Base-by-base conservation (phyloP, 441 rosid genomes). In the Populus hybrid region DNA sequence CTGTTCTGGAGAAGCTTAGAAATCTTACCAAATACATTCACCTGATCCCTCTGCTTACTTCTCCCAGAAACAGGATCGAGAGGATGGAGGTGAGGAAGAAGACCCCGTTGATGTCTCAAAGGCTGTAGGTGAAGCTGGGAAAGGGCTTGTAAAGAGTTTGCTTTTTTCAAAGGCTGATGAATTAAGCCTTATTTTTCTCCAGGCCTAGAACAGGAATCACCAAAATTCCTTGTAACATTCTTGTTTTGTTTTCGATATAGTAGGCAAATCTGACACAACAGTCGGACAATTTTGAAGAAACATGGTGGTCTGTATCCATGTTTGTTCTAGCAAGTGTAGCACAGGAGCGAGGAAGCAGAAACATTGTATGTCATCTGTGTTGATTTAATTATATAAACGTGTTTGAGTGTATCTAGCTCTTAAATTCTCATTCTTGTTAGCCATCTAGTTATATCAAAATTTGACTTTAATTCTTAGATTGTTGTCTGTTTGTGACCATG, bases 131-230 rank as follows among this genome's bases (percentile, higher is more conserved):
- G 90, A 94, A 83, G 79, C 84, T 68, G 99, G 99, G 80, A 91
- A 91, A 87, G 99, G 99, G 70, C 83, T 95, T 38, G 94, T 92
- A 74, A 86, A 90, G 77, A 90, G 92, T 74, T 79, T 91, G 61
- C 82, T 90, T 79, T 77, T 87, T 78, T 72, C 94, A 92, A 65
- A 88, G 82, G 86, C 70, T 83, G 59, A 24, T 50, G 50, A 85
- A 64, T 46, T 82, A 77, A 78, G 38, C n/a, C 50, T 9, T 57
- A 8, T 5, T 57, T 34, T 53, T 34, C 28, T 34, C 10, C 2
- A 14, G 70, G 18, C 61, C 36, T 8, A n/a, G 28, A 11, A 38
- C 42, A 18, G 75, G 71, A 9, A 50, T 72, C 32, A 9, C n/a
- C 34, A 21, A 72, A 40, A 12, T 20, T 67, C 67, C 66, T 10